A percentile compares a stretch with the other conserved stretches of the same genome.
phyloP scores from a whole-genome alignment of 2,329 filamentous ascomycete species.

The Didymella segeticola region DNA sequence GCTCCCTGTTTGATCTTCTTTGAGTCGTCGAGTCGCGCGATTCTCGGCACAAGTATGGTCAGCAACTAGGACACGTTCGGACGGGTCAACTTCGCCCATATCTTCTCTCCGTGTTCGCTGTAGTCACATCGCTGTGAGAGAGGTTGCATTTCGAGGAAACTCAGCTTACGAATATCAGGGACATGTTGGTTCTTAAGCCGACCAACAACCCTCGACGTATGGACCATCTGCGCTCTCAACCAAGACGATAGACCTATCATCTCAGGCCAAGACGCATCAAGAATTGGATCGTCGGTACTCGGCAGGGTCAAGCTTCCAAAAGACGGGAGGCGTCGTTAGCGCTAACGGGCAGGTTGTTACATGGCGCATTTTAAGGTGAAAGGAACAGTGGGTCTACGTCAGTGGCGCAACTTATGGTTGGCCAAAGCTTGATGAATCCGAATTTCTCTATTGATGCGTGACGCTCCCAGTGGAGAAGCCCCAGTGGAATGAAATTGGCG shows the following conservation, averaged over 20 bases:
- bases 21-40: background rate
- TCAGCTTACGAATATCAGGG: background rate
- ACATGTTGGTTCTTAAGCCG: background rate
- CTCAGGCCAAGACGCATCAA: conserved; percentile 1
- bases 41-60: conserved; percentile 1
- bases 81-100: background rate
- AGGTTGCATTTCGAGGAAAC: background rate
- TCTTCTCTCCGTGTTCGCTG: background rate
- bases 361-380: conserved; percentile 20
- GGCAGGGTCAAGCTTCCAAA: conserved; percentile 23
- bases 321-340: conserved; percentile 22
- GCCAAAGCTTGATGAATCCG: conserved; percentile 8
- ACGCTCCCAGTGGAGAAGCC: conserved; percentile 23
- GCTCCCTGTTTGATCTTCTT: background rate
- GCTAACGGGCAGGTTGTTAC: conserved; percentile 28
- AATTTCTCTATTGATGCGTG: conserved; percentile 17
- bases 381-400: conserved; percentile 29
- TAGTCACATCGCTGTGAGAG: background rate
- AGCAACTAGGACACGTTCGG: background rate
- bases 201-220: background rate
- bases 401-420: conserved; percentile 23
- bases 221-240: background rate
- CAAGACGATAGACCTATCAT: background rate
- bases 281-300: conserved; percentile 12
- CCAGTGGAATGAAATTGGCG: conserved; percentile 16